Evolutionary conservation across 2,329 filamentous ascomycete genomes (phyloP).

Genomic region (Verticillium zaregamsianum): DNA sequence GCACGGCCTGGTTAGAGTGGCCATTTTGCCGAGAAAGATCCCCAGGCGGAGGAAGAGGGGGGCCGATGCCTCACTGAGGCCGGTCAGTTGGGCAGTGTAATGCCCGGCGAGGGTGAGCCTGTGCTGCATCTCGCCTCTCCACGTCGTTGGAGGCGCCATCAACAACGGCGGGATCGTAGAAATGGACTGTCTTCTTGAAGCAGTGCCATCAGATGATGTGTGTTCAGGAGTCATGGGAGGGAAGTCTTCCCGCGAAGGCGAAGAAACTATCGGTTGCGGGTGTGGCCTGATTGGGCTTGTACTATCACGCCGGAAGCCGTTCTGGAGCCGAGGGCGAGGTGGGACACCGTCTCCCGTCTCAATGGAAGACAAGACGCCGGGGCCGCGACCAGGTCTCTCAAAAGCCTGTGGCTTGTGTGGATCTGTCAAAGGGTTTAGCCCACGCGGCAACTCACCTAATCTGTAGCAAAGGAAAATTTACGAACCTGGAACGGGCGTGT

Average conservation of each 20-base stretch:
- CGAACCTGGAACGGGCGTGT: conserved; percentile 44
- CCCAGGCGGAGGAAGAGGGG: conserved; percentile 45
- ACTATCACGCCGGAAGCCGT: conserved; percentile 24
- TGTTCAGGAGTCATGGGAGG: conserved; percentile 25
- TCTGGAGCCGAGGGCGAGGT: conserved; percentile 20
- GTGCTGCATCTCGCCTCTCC: conserved; percentile 26
- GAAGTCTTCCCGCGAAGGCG: conserved; percentile 36
- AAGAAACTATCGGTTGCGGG: conserved; percentile 30
- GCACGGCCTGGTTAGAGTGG: conserved; percentile 63
- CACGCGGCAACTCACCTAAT: neutral
- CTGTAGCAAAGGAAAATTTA: conserved; percentile 1
- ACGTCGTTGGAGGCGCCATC: conserved; percentile 42
- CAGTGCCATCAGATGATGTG: neutral
- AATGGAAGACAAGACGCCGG: neutral
- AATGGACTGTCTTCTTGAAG: neutral
- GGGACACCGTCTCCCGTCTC: neutral
- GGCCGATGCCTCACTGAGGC: conserved; percentile 21
- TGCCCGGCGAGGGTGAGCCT: conserved; percentile 31
- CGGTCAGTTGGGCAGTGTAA: conserved; percentile 22
- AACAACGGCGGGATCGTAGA: conserved; percentile 37
- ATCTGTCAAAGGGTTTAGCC: conserved; percentile 15
- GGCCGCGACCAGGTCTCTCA: neutral
- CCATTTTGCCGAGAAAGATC: conserved; percentile 66
- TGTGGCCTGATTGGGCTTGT: conserved; percentile 19
- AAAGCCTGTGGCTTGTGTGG: conserved; percentile 22